Base-by-base conservation (phyloP, 1,284 basidiomycete species). In the Tetrapyrgos nigripes region DNA sequence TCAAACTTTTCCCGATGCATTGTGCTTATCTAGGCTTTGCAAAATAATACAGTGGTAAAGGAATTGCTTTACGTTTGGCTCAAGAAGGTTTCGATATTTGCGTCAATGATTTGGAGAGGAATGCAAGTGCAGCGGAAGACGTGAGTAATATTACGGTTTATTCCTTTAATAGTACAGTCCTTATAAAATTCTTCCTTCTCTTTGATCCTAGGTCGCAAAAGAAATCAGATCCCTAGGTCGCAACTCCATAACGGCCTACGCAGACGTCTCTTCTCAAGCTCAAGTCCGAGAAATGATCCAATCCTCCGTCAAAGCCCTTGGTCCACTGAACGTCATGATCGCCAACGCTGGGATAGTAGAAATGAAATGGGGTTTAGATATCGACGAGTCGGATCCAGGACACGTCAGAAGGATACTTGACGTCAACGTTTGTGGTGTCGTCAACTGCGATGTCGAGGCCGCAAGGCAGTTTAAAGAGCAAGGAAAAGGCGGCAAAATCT, bases 91-190 rank as follows among this genome's bases (percentile, higher is more conserved):
- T 60, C 24, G 55, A 61, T 58, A 37, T 57, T 26, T 61, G 59
- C 47, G 55, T 57, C n/a, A 61, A 61, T 50, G 58, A 60, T 33
- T 37, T 60, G 31, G 26, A 45, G 17, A 13, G 28, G 17, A 43
- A 62, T 23, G 64, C 60, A 29, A 69, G 55, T 3, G 63, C 56
- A 26, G 66, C 62, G 14, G 64, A 64, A 9, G 61, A 59, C 13
- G 54, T 60, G 21, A 2, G 54, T 51, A 6, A 31, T 21, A n/a
- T n/a, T n/a, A n/a, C 9, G 26, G 24, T 19, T 40, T 26, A n/a
- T 50, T 26, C 6, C n/a, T 21, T 37, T 10, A 33, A 43, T 6
- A 21, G 5, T 43, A 10, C 19, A 28, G 23, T n/a, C n/a, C n/a
- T n/a, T n/a, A n/a, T n/a, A n/a, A n/a, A 9, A 26, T 49, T 35